Conservation (phyloP, 2,329 filamentous ascomycete genomes). For the Metarhizium brunneum region DNA sequence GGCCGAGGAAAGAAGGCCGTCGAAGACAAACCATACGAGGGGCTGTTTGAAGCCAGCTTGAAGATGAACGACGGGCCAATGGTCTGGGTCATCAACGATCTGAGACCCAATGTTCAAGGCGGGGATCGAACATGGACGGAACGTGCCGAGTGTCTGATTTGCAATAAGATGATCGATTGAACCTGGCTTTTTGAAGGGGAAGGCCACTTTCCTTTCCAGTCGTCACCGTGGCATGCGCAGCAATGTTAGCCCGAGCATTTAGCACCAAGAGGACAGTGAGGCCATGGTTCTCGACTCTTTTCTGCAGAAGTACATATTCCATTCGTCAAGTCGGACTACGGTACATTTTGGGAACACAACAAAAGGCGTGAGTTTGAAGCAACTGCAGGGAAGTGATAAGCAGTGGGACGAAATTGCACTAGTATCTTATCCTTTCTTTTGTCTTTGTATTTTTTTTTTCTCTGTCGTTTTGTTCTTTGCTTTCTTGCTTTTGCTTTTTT, state of each 20-base stretch:
- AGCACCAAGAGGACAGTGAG: neutral
- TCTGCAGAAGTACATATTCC: constrained; percentile 1
- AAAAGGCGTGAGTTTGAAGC: neutral
- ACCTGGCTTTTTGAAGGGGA: neutral
- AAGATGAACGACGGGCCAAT: constrained; percentile 38
- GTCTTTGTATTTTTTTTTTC: neutral
- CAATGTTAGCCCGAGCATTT: neutral
- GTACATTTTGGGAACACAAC: neutral
- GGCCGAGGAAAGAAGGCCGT: constrained; percentile 28
- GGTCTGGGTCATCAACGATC: constrained; percentile 41
- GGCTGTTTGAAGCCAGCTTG: constrained; percentile 41
- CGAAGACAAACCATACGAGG: constrained; percentile 37
- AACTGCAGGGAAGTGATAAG: neutral
- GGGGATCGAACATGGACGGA: constrained; percentile 46
- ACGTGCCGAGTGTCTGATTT: constrained; percentile 38
- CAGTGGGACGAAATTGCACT: neutral
- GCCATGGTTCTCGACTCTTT: neutral
- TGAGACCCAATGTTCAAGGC: constrained; percentile 35
- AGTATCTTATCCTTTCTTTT: neutral
- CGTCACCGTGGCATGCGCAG: neutral
- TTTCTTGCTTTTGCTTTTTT: neutral
- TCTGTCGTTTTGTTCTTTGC: neutral
- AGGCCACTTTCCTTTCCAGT: neutral
- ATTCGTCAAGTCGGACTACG: neutral
- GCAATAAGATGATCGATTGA: constrained; percentile 33